Conservation (phyloP, 2,329 filamentous ascomycete genomes). For the Ophiostoma ulmi region DNA sequence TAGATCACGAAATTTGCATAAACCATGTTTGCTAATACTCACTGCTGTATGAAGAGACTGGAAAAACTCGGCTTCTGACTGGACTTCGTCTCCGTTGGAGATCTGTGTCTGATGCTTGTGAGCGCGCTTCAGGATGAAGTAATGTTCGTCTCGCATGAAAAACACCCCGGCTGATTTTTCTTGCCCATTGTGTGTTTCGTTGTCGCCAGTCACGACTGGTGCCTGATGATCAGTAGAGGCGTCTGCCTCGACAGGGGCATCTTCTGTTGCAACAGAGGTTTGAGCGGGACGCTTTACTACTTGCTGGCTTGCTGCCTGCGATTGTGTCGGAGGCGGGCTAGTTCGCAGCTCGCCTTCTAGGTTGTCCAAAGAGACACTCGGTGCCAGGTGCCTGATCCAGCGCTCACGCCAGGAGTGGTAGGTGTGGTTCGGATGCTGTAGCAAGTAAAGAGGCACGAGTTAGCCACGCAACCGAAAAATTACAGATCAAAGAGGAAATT, state of each 20-base stretch:
- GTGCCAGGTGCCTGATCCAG: constrained; percentile 9
- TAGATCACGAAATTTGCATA: not conserved
- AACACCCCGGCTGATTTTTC: not conserved
- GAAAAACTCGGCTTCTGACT: not conserved
- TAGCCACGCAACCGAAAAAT: not conserved
- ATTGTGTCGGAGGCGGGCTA: not conserved
- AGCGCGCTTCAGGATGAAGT: not conserved
- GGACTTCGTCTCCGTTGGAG: not conserved
- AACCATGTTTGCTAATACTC: not conserved
- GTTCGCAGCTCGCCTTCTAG: not conserved
- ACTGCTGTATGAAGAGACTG: not conserved
- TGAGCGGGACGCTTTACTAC: not conserved
- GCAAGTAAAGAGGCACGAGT: not conserved
- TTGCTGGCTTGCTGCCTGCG: not conserved
- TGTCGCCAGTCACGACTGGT: not conserved
- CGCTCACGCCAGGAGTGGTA: constrained; percentile 32
- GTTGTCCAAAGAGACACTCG: not conserved
- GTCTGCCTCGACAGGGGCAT: not conserved
- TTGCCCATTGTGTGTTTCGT: not conserved
- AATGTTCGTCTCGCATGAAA: not conserved
- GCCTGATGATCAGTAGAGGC: not conserved
- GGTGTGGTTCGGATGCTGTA: constrained; percentile 35
- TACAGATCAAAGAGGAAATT: not conserved
- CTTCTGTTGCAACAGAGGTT: not conserved
- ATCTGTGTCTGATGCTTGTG: not conserved